These are phyloP conservation scores for Brassica incana DNA, from an alignment of 345 rosid species.

Conservation along the genomic window DNA sequence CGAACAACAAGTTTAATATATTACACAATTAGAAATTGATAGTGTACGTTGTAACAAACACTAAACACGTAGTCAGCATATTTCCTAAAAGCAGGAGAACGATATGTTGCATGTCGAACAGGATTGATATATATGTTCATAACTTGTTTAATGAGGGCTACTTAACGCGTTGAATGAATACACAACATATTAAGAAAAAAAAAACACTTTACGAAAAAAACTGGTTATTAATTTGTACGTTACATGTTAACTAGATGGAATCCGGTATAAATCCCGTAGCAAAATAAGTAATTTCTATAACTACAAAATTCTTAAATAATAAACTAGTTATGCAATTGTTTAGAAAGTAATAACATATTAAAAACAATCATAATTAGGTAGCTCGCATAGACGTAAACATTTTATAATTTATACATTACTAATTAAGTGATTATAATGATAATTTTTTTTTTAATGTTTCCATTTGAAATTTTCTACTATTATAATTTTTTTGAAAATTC, in stretches of 20 bases:
- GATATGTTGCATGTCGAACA: slow-evolving; percentile 7
- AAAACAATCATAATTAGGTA: too few relatives aligned
- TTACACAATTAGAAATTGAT: slow-evolving; percentile 5
- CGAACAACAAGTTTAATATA: slow-evolving; percentile 7
- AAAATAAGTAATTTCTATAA: neutral
- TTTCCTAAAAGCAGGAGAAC: slow-evolving; percentile 17
- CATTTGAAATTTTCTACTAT: too few relatives aligned
- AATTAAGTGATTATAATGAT: too few relatives aligned
- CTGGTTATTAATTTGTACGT: neutral
- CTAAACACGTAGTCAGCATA: slow-evolving; percentile 17
- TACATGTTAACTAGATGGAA: neutral
- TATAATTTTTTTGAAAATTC: too few relatives aligned
- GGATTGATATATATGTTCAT: neutral
- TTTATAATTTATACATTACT: too few relatives aligned
- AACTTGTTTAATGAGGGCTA: slow-evolving; percentile 19
- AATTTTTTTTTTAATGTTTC: too few relatives aligned
- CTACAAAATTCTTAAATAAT: neutral
- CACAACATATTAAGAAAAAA: neutral
- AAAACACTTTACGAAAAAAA: neutral
- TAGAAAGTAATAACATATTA: neutral
- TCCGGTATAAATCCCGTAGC: neutral
- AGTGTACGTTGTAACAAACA: slow-evolving; percentile 9
- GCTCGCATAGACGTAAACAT: too few relatives aligned
- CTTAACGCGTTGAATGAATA: slow-evolving; percentile 6
- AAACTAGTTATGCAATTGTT: neutral